Percentiles rank a stretch among this genome's conserved stretches.
Evolutionary conservation across 108 stramenopile genomes (phyloP).

Genomic region (Cyclostephanos invisitatus): DNA sequence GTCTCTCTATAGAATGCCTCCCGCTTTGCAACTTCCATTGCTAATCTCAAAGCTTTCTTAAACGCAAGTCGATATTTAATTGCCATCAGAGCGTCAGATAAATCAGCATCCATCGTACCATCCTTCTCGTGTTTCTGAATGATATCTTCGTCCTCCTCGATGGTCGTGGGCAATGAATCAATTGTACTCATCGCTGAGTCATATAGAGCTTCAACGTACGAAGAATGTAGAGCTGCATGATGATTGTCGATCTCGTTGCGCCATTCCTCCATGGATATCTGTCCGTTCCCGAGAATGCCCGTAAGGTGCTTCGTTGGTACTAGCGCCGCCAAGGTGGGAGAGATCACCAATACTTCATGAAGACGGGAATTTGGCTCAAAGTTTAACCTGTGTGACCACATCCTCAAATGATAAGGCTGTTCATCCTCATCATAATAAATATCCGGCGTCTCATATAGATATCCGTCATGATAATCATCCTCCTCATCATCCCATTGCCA

Average conservation of each 20-base stretch:
- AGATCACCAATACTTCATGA: conserved; percentile 42
- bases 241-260: conserved; percentile 19
- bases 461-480: conserved; percentile 19
- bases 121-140: conserved; percentile 16
- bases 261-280: conserved; percentile 41
- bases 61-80: conserved; percentile 47
- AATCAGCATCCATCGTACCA: conserved; percentile 16
- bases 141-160: conserved; percentile 36
- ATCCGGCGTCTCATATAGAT: conserved; percentile 16
- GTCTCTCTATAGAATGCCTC: conserved; percentile 24
- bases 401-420: too few relatives aligned
- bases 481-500: conserved; percentile 45
- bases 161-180: conserved; percentile 30
- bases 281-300: conserved; percentile 28
- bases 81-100: conserved; percentile 37
- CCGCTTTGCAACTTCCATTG: conserved; percentile 23
- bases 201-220: conserved; percentile 23
- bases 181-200: conserved; percentile 18
- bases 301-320: conserved; percentile 35
- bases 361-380: conserved; percentile 36
- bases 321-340: conserved; percentile 37
- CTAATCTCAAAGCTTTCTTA: conserved; percentile 43
- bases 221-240: conserved; percentile 24
- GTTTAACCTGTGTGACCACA: background rate
- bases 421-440: background rate